Evolutionary conservation across 805 yeast species (phyloP).

Genomic region (Ogataea pignaliae): DNA sequence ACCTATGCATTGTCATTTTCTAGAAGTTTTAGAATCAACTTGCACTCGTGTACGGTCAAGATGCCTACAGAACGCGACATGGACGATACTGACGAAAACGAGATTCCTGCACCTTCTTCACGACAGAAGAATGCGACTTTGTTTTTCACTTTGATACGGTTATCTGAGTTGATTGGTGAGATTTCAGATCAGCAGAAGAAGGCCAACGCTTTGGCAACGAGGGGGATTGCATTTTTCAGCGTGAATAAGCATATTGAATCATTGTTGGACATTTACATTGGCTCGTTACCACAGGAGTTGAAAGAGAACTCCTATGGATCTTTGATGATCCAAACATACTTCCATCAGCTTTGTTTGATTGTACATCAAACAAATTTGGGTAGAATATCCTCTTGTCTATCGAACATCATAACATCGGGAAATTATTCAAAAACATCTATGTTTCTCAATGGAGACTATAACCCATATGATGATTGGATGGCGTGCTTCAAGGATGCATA

Average conservation of each 20-base stretch:
- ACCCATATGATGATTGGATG: background rate
- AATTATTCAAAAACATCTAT: background rate
- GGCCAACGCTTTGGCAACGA: slow-evolving; percentile 1
- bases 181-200: slow-evolving; percentile 3
- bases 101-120: background rate
- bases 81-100: background rate
- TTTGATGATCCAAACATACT: background rate
- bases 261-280: background rate
- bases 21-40: background rate
- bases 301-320: background rate
- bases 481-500: background rate
- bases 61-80: background rate
- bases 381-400: background rate
- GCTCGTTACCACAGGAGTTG: slow-evolving; percentile 1
- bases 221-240: background rate
- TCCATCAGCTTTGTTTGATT: background rate
- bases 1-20: slow-evolving; percentile 1
- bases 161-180: slow-evolving; percentile 2
- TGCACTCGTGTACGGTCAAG: slow-evolving; percentile 1
- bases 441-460: background rate
- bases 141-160: background rate
- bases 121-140: background rate
- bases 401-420: background rate
- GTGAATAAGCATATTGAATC: background rate
- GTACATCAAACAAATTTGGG: slow-evolving; percentile 3